Evolutionary conservation across 1,284 basidiomycete genomes (phyloP).

Genomic region (Anthracocystis walkeri): DNA sequence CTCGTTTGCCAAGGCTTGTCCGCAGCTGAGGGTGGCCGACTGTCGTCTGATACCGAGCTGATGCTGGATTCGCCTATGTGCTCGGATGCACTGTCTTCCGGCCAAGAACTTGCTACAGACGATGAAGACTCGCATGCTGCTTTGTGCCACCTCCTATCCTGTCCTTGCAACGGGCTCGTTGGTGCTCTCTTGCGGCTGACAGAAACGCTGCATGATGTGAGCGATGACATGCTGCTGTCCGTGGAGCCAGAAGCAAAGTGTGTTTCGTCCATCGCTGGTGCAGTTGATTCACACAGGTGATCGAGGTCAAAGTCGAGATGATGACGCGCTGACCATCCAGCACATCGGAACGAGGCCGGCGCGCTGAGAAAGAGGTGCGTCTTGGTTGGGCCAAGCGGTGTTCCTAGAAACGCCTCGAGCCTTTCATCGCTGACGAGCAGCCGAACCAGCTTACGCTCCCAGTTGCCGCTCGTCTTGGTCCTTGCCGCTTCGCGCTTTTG

Average conservation of each 20-base stretch:
- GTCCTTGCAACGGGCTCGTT: conserved; percentile 12
- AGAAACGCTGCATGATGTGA: background rate
- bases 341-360: conserved; percentile 35
- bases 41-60: conserved; percentile 37
- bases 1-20: conserved; percentile 18
- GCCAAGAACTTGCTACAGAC: conserved; percentile 36
- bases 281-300: conserved; percentile 4
- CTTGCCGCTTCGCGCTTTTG: conserved; percentile 25
- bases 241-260: conserved; percentile 3
- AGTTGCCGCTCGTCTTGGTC: conserved; percentile 43
- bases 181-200: conserved; percentile 11
- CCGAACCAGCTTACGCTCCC: conserved; percentile 58
- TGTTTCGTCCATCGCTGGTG: too few relatives aligned
- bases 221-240: conserved; percentile 13
- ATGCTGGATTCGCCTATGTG: conserved; percentile 33
- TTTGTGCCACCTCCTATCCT: conserved; percentile 18
- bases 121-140: conserved; percentile 20
- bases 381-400: conserved; percentile 27
- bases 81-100: conserved; percentile 36
- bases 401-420: conserved; percentile 24
- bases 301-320: conserved; percentile 44
- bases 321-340: conserved; percentile 49
- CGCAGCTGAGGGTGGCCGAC: conserved; percentile 24
- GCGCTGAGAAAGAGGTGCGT: conserved; percentile 50
- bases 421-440: conserved; percentile 36